Evolutionary conservation across 805 yeast species (phyloP).

Genomic region (Ogataea ganodermae): DNA sequence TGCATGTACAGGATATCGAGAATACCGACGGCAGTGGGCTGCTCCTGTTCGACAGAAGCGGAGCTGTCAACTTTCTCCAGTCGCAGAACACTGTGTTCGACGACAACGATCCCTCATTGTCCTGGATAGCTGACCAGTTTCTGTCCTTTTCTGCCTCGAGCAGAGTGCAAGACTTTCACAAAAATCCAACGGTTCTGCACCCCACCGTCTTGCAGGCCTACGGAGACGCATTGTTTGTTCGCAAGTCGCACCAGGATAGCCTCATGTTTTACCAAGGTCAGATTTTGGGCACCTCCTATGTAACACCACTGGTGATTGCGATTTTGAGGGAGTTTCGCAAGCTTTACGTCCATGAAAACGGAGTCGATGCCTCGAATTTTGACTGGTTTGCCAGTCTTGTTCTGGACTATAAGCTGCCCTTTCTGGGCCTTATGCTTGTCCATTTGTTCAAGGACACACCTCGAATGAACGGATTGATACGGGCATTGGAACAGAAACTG

Average conservation of each 20-base stretch:
- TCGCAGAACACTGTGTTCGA: neutral
- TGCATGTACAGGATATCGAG: slow-evolving; percentile 8
- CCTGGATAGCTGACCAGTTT: slow-evolving; percentile 1
- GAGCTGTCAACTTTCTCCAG: neutral
- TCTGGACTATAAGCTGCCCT: slow-evolving; percentile 4
- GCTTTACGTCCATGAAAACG: neutral
- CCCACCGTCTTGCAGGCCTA: neutral
- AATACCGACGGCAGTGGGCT: neutral
- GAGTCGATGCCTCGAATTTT: neutral
- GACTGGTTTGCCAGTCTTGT: slow-evolving; percentile 1
- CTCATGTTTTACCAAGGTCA: slow-evolving; percentile 6
- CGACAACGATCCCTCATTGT: neutral
- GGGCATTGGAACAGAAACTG: neutral
- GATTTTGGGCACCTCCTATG: slow-evolving; percentile 11
- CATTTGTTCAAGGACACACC: neutral
- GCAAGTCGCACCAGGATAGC: neutral
- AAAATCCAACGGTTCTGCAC: slow-evolving; percentile 3
- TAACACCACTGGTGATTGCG: slow-evolving; percentile 3
- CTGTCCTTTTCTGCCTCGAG: slow-evolving; percentile 5
- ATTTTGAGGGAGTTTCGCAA: neutral
- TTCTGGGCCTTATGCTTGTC: slow-evolving; percentile 4
- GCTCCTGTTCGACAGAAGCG: neutral
- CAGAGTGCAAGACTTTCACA: neutral
- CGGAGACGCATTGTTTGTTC: slow-evolving; percentile 6
- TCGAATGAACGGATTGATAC: slow-evolving; percentile 1